Percentiles rank a stretch among this genome's conserved stretches.
These are phyloP conservation scores for Chloropicon primus DNA, from an alignment of 139 green algal species.

Conservation along the genomic window DNA sequence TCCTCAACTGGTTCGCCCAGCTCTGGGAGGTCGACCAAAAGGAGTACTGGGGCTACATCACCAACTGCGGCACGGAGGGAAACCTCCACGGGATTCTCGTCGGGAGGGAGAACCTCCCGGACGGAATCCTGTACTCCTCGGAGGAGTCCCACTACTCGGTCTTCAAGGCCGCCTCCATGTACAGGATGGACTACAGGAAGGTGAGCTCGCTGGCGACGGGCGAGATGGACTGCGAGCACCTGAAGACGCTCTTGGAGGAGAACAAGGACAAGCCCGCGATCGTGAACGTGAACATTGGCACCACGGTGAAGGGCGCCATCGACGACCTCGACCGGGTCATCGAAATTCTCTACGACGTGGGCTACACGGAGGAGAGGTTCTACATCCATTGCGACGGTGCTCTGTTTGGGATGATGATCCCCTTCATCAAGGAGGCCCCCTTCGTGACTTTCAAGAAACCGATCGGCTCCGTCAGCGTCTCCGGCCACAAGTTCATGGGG, in stretches of 20 bases:
- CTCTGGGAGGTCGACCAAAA: slow-evolving; percentile 87
- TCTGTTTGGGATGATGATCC: slow-evolving; percentile 61
- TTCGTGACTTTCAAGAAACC: slow-evolving; percentile 94
- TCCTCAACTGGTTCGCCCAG: slow-evolving; percentile 92
- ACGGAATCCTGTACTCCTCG: slow-evolving; percentile 6
- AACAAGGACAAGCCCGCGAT: slow-evolving; percentile 73
- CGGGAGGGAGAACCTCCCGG: slow-evolving; percentile 33
- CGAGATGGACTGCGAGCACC: slow-evolving; percentile 86
- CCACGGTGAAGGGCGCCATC: slow-evolving; percentile 66
- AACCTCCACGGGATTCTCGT: slow-evolving; percentile 95
- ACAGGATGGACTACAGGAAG: slow-evolving; percentile 69
- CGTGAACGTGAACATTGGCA: slow-evolving; percentile 97
- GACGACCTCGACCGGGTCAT: slow-evolving; percentile 32
- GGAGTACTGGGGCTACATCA: slow-evolving; percentile 97
- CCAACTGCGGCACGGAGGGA: slow-evolving; percentile 94
- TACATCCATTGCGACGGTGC: slow-evolving; percentile 97
- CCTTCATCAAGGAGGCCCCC: slow-evolving; percentile 35
- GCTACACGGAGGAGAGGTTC: slow-evolving; percentile 81
- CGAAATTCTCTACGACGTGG: slow-evolving; percentile 28
- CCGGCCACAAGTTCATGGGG: slow-evolving; percentile 92
- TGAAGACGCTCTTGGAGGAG: slow-evolving; percentile 33
- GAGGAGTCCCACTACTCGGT: slow-evolving; percentile 89
- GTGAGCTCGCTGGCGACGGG: slow-evolving; percentile 50
- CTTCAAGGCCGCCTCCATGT: slow-evolving; percentile 92
- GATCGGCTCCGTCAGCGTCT: slow-evolving; percentile 81